Base-by-base conservation (phyloP, 2,329 filamentous ascomycete species). In the Emydomyces testavorans region DNA sequence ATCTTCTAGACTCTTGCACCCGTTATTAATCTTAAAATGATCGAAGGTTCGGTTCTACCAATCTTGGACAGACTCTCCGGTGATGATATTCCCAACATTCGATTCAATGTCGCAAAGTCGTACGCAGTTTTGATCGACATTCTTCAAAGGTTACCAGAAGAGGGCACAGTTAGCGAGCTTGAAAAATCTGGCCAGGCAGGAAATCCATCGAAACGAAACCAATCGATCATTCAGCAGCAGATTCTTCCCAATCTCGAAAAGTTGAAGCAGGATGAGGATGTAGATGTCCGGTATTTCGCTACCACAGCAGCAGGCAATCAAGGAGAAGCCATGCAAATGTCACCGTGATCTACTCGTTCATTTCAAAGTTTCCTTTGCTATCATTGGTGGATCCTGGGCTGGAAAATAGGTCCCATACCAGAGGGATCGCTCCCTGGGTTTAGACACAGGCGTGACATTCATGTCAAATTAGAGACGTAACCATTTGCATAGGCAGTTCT, bases 91-190 rank as follows among this genome's bases (percentile, higher is more conserved):
- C 92, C 92, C 57, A 98, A 98, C 71, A 98, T 98, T 64, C 87
- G 92, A 44, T 98, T 98, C 78, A 98, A 98, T 67, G 92, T 98
- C 40, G 92, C 92, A 58, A 98, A 98, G 74, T 96, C 92, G 39
- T 98, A 96, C 63, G 80, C 81, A 18, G 82, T 92, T 44, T 73
- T 98, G 50, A 88, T 96, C 60, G 82, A 85, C 57, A 88, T 89
- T n/a, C 76, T 98, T 61, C 88, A 90, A 68, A 84, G 87, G 58
- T 76, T 98, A 48, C 90, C 92, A 2, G 85, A 89, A 47, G 77
- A 92, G 62, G 88, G 88, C 52, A 96, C 90, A 11, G 75, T 96
- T 53, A 80, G 83, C 63, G 80, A 86, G 45, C 69, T 93, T 51
- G 87, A 95, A 68, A 92, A 94, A 73, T 78, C 83, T 23, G 83